Evolutionary conservation across 2,329 filamentous ascomycete genomes (phyloP).

Genomic region (Xylariaceae sp.): DNA sequence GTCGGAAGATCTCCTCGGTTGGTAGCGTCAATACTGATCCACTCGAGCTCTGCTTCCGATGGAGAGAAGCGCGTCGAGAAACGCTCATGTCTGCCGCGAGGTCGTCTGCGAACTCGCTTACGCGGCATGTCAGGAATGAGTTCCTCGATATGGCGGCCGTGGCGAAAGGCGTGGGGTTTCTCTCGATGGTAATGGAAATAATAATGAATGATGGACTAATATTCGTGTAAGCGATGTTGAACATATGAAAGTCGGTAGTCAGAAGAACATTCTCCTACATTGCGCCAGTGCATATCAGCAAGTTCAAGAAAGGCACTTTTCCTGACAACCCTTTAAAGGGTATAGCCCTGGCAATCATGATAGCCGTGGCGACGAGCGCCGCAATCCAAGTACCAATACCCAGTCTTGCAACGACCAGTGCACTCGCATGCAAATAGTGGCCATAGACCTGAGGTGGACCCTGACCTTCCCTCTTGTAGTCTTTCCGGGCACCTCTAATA

Average conservation of each 20-base stretch:
- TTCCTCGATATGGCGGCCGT: constrained; percentile 36
- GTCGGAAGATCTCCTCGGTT: constrained; percentile 35
- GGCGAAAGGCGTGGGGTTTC: constrained; percentile 39
- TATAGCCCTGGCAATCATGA: constrained; percentile 36
- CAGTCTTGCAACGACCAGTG: constrained; percentile 37
- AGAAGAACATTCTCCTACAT: constrained; percentile 36
- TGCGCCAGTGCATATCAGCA: constrained; percentile 41
- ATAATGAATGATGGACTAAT: constrained; percentile 40
- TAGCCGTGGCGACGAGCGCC: constrained; percentile 39
- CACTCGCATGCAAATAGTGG: constrained; percentile 39
- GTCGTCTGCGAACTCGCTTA: constrained; percentile 37
- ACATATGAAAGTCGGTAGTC: neutral
- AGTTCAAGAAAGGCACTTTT: constrained; percentile 41
- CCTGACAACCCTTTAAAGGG: constrained; percentile 30
- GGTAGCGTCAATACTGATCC: constrained; percentile 35
- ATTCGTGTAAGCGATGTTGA: constrained; percentile 5
- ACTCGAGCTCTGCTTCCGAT: constrained; percentile 32
- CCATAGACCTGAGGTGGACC: constrained; percentile 40
- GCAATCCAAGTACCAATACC: constrained; percentile 41
- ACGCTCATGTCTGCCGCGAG: constrained; percentile 35
- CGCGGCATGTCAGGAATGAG: constrained; percentile 37
- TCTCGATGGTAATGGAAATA: constrained; percentile 42
- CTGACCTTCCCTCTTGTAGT: constrained; percentile 30
- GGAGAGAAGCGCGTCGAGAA: constrained; percentile 37
- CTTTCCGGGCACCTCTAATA: constrained; percentile 37